Percentiles rank a stretch among this genome's conserved stretches.
These are phyloP conservation scores for Acidomyces sp. DNA, from an alignment of 495 filamentous ascomycete genomes.

Conservation along the genomic window DNA sequence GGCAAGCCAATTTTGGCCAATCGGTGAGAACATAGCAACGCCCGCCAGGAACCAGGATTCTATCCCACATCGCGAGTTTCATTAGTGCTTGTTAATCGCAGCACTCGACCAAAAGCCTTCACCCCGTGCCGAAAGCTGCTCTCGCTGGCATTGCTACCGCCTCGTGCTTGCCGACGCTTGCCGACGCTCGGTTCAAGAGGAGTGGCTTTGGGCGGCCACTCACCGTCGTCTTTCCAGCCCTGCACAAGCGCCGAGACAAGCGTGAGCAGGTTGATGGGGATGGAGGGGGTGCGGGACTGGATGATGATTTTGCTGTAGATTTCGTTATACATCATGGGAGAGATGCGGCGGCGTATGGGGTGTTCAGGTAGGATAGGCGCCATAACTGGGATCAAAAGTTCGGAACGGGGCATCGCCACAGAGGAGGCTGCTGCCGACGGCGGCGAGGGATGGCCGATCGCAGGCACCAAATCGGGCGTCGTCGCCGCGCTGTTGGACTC, in stretches of 20 bases:
- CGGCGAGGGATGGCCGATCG: not conserved
- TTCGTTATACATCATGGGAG: slow-evolving; percentile 54
- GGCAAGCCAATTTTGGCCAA: no score
- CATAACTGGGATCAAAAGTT: slow-evolving; percentile 25
- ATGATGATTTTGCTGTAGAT: slow-evolving; percentile 82
- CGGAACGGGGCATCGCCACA: slow-evolving; percentile 7
- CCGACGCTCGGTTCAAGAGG: slow-evolving; percentile 21
- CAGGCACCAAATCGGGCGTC: slow-evolving; percentile 3
- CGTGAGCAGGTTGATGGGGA: slow-evolving; percentile 76
- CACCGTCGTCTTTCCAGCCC: slow-evolving; percentile 87
- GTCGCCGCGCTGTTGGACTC: slow-evolving; percentile 1
- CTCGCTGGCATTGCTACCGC: not conserved
- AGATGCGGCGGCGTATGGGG: slow-evolving; percentile 61
- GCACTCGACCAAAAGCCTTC: slow-evolving; percentile 14
- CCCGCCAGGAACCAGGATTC: no score
- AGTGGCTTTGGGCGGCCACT: slow-evolving; percentile 70
- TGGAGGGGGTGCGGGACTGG: slow-evolving; percentile 59
- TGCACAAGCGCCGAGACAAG: slow-evolving; percentile 69
- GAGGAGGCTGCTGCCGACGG: not conserved
- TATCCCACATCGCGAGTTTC: no score
- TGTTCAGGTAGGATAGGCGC: slow-evolving; percentile 56
- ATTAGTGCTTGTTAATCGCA: slow-evolving; percentile 11
- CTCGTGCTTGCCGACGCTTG: slow-evolving; percentile 10
- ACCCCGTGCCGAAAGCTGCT: slow-evolving; percentile 13
- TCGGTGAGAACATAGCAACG: no score